A percentile compares a stretch with the other conserved stretches of the same genome.
Evolutionary conservation across 2,329 filamentous ascomycete species (phyloP).

Genomic region (Trichoderma endophyticum): DNA sequence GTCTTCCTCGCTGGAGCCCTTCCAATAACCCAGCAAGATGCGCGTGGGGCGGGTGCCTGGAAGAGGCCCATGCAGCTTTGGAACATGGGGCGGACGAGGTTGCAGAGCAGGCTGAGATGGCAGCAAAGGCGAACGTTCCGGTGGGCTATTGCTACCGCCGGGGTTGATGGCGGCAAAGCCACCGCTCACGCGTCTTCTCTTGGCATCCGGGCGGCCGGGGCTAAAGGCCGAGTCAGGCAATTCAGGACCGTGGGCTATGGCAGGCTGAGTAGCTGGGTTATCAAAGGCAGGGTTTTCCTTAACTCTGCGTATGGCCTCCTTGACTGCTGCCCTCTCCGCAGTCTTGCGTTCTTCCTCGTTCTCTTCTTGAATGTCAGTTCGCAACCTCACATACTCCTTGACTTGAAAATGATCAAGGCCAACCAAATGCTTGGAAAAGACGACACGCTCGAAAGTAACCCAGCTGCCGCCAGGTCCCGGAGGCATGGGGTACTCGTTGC

Average conservation of each 20-base stretch:
- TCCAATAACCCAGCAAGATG: conserved; percentile 60
- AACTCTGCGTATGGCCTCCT: conserved; percentile 46
- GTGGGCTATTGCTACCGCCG: conserved; percentile 24
- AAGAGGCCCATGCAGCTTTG: conserved; percentile 38
- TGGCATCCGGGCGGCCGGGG: conserved; percentile 38
- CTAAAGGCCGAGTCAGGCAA: conserved; percentile 40
- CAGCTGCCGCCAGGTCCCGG: conserved; percentile 60
- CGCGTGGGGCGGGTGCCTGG: conserved; percentile 54
- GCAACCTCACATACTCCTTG: conserved; percentile 61
- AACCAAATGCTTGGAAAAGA: conserved; percentile 56
- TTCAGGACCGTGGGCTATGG: conserved; percentile 50
- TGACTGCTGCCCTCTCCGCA: conserved; percentile 43
- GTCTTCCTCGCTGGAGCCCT: conserved; percentile 47
- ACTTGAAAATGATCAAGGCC: conserved; percentile 55
- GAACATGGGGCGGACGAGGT: conserved; percentile 1
- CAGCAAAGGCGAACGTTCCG: conserved; percentile 12
- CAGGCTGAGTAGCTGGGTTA: conserved; percentile 38
- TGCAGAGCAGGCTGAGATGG: conserved; percentile 23
- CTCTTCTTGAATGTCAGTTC: conserved; percentile 36
- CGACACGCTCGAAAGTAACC: conserved; percentile 60
- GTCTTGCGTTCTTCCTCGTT: conserved; percentile 38
- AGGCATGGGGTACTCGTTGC: conserved; percentile 47
- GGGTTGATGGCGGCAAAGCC: conserved; percentile 35
- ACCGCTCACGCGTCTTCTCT: conserved; percentile 46
- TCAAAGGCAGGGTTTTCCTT: conserved; percentile 43